These are phyloP conservation scores for Alternaria solani DNA, from an alignment of 2,329 filamentous ascomycete genomes.

Conservation along the genomic window DNA sequence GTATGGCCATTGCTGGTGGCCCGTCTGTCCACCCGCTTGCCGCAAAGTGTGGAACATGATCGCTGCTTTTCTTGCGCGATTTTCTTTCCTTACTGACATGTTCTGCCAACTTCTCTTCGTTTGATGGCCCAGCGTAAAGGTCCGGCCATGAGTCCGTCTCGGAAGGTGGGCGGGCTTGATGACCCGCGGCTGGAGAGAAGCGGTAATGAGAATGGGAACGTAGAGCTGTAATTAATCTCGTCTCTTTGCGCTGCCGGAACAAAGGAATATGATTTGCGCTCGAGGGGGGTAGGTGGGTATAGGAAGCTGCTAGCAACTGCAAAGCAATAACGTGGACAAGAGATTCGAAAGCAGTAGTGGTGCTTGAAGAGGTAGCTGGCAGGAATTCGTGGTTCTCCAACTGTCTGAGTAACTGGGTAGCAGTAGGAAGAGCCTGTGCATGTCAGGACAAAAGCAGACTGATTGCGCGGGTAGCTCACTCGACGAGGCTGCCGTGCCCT, in stretches of 20 bases:
- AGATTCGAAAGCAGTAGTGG: slow-evolving; percentile 15
- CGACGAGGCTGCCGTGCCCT: slow-evolving; percentile 9
- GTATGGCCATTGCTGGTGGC: neutral
- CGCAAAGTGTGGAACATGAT: neutral
- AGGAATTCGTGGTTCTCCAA: neutral
- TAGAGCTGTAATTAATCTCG: slow-evolving; percentile 24
- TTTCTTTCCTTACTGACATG: slow-evolving; percentile 12
- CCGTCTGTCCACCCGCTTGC: slow-evolving; percentile 11
- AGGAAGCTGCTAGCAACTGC: slow-evolving; percentile 37
- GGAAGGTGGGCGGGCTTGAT: slow-evolving; percentile 35
- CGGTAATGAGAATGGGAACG: slow-evolving; percentile 27
- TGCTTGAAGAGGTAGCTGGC: neutral
- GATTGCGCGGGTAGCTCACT: slow-evolving; percentile 3
- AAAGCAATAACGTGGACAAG: slow-evolving; percentile 32
- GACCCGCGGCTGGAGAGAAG: slow-evolving; percentile 35
- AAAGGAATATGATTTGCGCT: slow-evolving; percentile 22
- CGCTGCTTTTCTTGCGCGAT: neutral
- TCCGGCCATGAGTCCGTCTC: slow-evolving; percentile 32
- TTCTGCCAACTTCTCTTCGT: slow-evolving; percentile 29
- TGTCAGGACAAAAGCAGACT: slow-evolving; percentile 4
- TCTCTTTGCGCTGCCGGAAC: slow-evolving; percentile 14
- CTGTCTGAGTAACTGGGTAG: slow-evolving; percentile 12
- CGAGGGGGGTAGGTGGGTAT: slow-evolving; percentile 23
- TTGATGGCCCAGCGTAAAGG: slow-evolving; percentile 24
- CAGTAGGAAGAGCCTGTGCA: slow-evolving; percentile 11